These are phyloP conservation scores for Cryptomeria japonica DNA, from an alignment of 75 land plant genomes.

Conservation along the genomic window DNA sequence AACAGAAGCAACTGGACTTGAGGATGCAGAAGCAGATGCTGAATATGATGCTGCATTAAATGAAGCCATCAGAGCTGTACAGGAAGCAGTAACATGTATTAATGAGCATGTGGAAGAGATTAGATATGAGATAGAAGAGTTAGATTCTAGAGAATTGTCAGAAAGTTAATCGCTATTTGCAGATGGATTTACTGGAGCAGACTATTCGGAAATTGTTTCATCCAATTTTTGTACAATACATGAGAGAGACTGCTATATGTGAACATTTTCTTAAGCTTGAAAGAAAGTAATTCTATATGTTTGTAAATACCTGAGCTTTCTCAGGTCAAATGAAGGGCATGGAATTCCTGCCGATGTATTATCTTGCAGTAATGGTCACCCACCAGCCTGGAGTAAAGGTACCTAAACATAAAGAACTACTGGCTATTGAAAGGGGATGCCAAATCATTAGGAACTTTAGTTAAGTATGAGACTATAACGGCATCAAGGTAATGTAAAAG, in stretches of 20 bases:
- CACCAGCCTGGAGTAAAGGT: not conserved
- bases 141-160: conserved; percentile 12
- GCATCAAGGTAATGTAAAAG: conserved; percentile 35
- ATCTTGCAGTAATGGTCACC: not conserved
- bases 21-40: conserved; percentile 89
- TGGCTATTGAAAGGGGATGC: not conserved
- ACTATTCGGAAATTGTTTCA: not conserved
- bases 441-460: not conserved
- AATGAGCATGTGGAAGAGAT: conserved; percentile 86
- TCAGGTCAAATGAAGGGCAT: not conserved
- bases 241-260: not conserved
- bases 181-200: not conserved
- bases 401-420: not conserved
- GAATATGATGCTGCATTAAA: conserved; percentile 80
- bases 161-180: not conserved
- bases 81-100: conserved; percentile 70
- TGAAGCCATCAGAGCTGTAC: conserved; percentile 79
- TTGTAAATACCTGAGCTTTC: not conserved
- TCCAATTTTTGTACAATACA: not conserved
- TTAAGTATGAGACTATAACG: not conserved
- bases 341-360: not conserved
- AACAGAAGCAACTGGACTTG: conserved; percentile 74
- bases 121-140: conserved; percentile 72
- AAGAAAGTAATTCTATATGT: not conserved
- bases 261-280: not conserved